Conservation (phyloP, 1,284 basidiomycete species). For the Inonotus obliquus region DNA sequence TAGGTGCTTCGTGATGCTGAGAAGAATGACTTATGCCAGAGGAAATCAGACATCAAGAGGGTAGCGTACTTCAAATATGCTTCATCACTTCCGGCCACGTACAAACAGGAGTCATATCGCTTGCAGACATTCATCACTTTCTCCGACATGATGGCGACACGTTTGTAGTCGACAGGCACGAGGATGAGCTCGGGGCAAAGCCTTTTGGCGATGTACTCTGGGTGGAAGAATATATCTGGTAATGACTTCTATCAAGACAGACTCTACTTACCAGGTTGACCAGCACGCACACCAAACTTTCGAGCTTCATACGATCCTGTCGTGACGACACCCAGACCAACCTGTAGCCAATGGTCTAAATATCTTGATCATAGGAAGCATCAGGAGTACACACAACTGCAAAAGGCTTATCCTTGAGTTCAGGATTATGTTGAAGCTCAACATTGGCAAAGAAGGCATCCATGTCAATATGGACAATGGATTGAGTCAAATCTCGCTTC, state of each 20-base stretch:
- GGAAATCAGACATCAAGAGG: neutral
- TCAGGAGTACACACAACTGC: conserved; percentile 47
- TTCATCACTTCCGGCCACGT: conserved; percentile 82
- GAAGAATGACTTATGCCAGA: conserved; percentile 1
- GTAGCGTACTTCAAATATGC: conserved; percentile 81
- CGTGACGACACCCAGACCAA: conserved; percentile 71
- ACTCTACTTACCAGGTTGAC: conserved; percentile 69
- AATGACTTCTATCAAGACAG: neutral
- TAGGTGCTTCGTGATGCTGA: conserved; percentile 77
- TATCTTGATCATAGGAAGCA: neutral
- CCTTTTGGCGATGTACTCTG: conserved; percentile 87
- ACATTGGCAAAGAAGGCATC: conserved; percentile 76
- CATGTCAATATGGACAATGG: conserved; percentile 85
- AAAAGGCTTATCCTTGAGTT: conserved; percentile 82
- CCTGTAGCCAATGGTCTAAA: conserved; percentile 35
- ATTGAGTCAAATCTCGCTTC: conserved; percentile 74
- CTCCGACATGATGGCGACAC: conserved; percentile 70
- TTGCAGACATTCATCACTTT: conserved; percentile 65
- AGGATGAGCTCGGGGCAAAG: conserved; percentile 90
- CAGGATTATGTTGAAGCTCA: conserved; percentile 76
- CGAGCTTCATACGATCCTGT: conserved; percentile 92
- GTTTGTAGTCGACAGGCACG: conserved; percentile 56
- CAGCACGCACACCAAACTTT: conserved; percentile 83
- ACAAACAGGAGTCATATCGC: conserved; percentile 80
- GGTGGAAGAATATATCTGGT: conserved; percentile 3